Evolutionary conservation across 345 rosid genomes (phyloP), one percentile per base, ranked within the genome.

Genomic region (Anastatica hierochuntica): DNA sequence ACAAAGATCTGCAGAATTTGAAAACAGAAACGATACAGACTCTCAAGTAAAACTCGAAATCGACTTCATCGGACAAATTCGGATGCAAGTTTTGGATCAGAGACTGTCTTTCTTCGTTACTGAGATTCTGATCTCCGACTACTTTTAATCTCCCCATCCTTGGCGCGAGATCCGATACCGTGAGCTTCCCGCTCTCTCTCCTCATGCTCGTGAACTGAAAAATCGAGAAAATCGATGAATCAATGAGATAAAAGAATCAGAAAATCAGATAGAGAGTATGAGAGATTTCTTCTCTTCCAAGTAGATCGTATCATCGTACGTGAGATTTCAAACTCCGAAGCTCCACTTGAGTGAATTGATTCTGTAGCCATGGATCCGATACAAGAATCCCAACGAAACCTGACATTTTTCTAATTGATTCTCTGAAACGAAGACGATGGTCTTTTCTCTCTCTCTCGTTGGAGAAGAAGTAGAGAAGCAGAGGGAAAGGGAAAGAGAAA

Each of bases 321-420:
- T 92, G 95, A 64, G 90, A 56, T 73, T 92, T 92, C 39, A 92
- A 83, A 77, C 98, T 83, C 15, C 96, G 83, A 53, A 87, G 98
- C 88, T 92, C 98, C 33, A 92, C 98, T 48, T 92, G 98, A 34
- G 98, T 92, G 81, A 92, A 92, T 79, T 92, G 98, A 67, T 84
- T 92, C 49, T 92, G 98, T 31, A 92, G 90, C 83, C 71, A 84
- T 56, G 96, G 95, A 84, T 92, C 98, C 65, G 96, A 88, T 27
- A 92, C 90, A 14, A 92, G 62, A 72, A 92, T 69, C 16, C 98
- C 98, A 2, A 84, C 90, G 76, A 82, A 92, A n/a, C 80, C 82
- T 6, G 88, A 77, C 95, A 86, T 90, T 61, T 72, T 26, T 19
- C 21, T 12, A 29, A 29, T 10, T n/a, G n/a, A n/a, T 16, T 36